Evolutionary conservation across 495 filamentous ascomycete species (phyloP).

Genomic region (Staphylotrichum tortipilum): DNA sequence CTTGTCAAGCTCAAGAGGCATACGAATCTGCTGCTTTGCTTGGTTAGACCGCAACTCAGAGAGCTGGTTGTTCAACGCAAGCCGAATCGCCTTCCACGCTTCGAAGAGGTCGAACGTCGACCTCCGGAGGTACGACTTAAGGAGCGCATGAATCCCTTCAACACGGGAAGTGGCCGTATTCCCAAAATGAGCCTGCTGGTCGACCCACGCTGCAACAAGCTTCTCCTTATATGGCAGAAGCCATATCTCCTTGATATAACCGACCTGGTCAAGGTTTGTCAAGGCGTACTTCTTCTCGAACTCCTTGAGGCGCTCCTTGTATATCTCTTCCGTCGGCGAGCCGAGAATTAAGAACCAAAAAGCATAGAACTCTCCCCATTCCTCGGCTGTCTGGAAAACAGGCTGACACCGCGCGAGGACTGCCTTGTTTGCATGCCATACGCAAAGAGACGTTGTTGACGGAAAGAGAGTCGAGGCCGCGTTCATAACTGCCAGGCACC

Average conservation of each 20-base stretch:
- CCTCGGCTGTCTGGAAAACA: background rate
- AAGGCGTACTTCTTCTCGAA: background rate
- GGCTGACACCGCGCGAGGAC: background rate
- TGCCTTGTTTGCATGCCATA: background rate
- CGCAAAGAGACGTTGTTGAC: background rate
- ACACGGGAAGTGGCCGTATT: too few relatives aligned
- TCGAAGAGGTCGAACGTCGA: background rate
- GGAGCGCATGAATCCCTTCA: too few relatives aligned
- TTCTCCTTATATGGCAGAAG: background rate
- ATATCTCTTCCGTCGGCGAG: background rate
- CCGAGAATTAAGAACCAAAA: background rate
- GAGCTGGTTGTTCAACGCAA: background rate
- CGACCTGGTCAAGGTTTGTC: background rate
- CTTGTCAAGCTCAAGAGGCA: background rate
- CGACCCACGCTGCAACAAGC: background rate
- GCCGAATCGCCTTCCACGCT: background rate
- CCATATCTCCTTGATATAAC: too few relatives aligned
- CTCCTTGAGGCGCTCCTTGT: background rate
- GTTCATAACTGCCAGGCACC: background rate
- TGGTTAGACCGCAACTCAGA: background rate
- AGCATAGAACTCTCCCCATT: background rate
- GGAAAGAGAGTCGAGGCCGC: background rate
- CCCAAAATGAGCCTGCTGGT: too few relatives aligned
- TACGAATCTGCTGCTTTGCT: background rate
- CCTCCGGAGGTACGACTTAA: background rate